Base-by-base conservation (phyloP, 2,329 filamentous ascomycete genomes). In the Talaromyces funiculosus region DNA sequence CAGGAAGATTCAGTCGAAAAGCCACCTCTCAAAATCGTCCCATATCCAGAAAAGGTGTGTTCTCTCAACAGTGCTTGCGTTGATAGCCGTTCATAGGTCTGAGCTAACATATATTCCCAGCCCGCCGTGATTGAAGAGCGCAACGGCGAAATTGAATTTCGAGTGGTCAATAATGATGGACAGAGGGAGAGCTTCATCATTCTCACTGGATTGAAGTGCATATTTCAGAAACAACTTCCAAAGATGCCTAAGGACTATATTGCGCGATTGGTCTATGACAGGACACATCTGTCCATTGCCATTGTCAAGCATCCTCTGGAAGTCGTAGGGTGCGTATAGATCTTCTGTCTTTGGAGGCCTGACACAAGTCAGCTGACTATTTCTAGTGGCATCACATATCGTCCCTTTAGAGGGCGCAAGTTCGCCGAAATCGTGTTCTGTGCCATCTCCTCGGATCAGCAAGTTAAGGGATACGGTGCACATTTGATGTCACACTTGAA, bases 171-270 rank as follows among this genome's bases (percentile, higher is more conserved):
- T 81, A 99, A 99, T 72, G 94, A 99, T 71, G 89, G 90, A 68
- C 83, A 87, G 38, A 85, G 89, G 65, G 91, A 96, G 70, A 95
- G 90, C 71, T 87, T 92, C 66, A 95, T 97, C 71, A 95, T 99
- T 67, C 82, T 99, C 62, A 97, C 93, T 0, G 94, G 94, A 14
- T 81, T 99, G 59, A 99, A 97, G 73, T 96, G 92, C 72, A 95
- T 99, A 65, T 97, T 99, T 70, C 94, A 99, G 73, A 97, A 97
- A 69, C 94, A 99, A 72, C 82, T 99, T 5, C 94, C 94, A 0
- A 97, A 97, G 76, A 99, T 99, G 94, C 94, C 94, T 14, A 97
- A 97, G 75, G 94, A 97, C 72, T 99, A 99, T 74, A 97, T 99
- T 68, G 94, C 94, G 3, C 90, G 94, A 40, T 85, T 99, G 7